Base-by-base conservation (phyloP, 2,329 filamentous ascomycete genomes). In the Phialemoniopsis sp. region DNA sequence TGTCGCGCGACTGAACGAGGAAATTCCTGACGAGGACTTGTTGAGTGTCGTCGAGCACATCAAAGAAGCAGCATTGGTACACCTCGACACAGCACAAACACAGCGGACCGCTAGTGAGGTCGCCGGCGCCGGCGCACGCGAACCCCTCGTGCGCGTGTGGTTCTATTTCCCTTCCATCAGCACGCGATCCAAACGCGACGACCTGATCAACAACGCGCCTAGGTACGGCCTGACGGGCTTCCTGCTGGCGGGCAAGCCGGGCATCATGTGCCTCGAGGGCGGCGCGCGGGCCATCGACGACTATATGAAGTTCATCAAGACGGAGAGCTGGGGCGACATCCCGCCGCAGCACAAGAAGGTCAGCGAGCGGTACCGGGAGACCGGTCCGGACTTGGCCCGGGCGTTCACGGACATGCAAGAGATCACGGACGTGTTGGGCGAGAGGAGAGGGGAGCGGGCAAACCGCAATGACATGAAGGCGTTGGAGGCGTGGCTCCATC, bases 221-320 rank as follows among this genome's bases (percentile, higher is more conserved):
- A 46, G 51, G 0, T 78, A 78, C 51, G 56, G 51, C 3, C 63
- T 82, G 1, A 80, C 76, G 0, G 78, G 78, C 0, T 81, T 82
- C 47, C 66, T 81, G 4, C 60, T 78, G 13, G 77, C 78, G 0
- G 78, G 78, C 0, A 82, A 82, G 44, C 78, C 78, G 0, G 78
- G 78, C 3, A 58, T 69, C 2, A 45, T 77, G 3, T 78, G 73
- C 38, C 57, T 77, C 0, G 73, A 78, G 50, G 73, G 73, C 8
- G 52, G 39, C 0, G 70, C 73, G 0, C 36, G 48, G 8, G 52
- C 61, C 18, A 67, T 81, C 3, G 76, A 81, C 40, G 68, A 67
- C 9, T 81, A 78, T 47, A 81, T 81, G 78, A 72, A 66, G 19
- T 80, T 75, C 41, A 80, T 81, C 58, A 80, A 80, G 56, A 80